phyloP scores from a whole-genome alignment of 2,329 filamentous ascomycete species.

The Dactylellina parvicollis region DNA sequence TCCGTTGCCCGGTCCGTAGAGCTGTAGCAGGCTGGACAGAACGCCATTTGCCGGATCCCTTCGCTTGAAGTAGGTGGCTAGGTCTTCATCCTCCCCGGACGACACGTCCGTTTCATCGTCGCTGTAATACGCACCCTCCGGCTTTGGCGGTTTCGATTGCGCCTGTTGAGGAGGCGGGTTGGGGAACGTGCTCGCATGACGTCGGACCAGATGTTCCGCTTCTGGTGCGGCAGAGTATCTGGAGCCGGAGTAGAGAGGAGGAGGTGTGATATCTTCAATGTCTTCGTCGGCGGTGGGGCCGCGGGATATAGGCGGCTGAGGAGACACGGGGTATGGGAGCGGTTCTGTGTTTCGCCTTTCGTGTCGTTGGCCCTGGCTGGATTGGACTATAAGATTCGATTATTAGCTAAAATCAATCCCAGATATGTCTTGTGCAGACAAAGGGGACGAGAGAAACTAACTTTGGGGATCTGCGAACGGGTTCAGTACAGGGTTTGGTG shows the following conservation, averaged over 20 bases:
- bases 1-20: conserved; percentile 39
- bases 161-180: not conserved
- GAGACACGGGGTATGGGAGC: conserved; percentile 43
- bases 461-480: conserved; percentile 44
- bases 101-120: conserved; percentile 41
- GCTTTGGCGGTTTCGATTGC: not conserved
- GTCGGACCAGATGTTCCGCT: conserved; percentile 29
- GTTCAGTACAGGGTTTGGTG: conserved; percentile 19
- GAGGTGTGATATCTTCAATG: conserved; percentile 15
- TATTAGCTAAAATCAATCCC: no score
- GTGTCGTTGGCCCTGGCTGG: conserved; percentile 40
- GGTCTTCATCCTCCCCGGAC: conserved; percentile 40
- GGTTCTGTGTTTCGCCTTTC: conserved; percentile 47
- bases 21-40: conserved; percentile 45
- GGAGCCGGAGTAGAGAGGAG: conserved; percentile 21
- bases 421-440: no score
- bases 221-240: conserved; percentile 37
- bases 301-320: conserved; percentile 4
- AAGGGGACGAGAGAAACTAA: conserved; percentile 2
- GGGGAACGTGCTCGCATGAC: conserved; percentile 39
- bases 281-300: conserved; percentile 35
- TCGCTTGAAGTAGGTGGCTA: conserved; percentile 39
- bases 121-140: conserved; percentile 14
- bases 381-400: no score
- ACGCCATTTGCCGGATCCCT: conserved; percentile 45